phyloP scores from a whole-genome alignment of 495 filamentous ascomycete genomes.

The Pseudotulostoma volvatum region DNA sequence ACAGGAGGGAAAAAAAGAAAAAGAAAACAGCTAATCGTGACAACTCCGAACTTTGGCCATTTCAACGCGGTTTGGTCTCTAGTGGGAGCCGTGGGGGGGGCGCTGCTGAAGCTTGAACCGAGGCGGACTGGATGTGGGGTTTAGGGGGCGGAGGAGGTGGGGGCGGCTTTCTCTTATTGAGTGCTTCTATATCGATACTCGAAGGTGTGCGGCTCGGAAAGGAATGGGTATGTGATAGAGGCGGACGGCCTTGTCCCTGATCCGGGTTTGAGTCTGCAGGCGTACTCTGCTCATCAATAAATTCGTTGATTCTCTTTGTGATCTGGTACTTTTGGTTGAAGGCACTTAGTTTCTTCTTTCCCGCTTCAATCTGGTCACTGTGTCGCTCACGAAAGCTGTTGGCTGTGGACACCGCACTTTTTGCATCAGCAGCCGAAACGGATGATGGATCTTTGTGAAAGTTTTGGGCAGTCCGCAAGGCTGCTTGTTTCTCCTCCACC shows the following conservation, averaged over 20 bases:
- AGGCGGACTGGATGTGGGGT: conserved; percentile 23
- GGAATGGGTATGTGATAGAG: conserved; percentile 5
- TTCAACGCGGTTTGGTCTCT: conserved; percentile 29
- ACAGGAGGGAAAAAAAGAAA: no score
- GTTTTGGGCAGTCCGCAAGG: conserved; percentile 36
- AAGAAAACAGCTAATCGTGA: no score
- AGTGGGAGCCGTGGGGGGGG: conserved; percentile 26
- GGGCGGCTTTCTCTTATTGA: conserved; percentile 45
- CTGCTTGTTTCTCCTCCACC: conserved; percentile 44
- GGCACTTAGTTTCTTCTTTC: conserved; percentile 40
- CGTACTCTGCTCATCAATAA: conserved; percentile 20
- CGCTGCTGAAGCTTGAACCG: conserved; percentile 12
- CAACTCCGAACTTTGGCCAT: no score
- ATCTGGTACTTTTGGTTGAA: conserved; percentile 38
- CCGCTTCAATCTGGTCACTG: conserved; percentile 52
- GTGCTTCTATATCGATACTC: conserved; percentile 12
- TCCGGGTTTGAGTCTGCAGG: conserved; percentile 12
- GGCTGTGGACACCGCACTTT: conserved; percentile 33
- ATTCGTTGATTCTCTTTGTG: conserved; percentile 19
- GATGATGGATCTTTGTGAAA: conserved; percentile 41
- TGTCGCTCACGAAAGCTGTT: conserved; percentile 58
- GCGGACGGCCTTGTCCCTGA: conserved; percentile 1
- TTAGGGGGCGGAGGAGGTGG: conserved; percentile 54
- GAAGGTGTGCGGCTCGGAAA: conserved; percentile 6
- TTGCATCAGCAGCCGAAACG: conserved; percentile 39